Base-by-base conservation (phyloP, 345 rosid genomes). In the Salix caprea region DNA sequence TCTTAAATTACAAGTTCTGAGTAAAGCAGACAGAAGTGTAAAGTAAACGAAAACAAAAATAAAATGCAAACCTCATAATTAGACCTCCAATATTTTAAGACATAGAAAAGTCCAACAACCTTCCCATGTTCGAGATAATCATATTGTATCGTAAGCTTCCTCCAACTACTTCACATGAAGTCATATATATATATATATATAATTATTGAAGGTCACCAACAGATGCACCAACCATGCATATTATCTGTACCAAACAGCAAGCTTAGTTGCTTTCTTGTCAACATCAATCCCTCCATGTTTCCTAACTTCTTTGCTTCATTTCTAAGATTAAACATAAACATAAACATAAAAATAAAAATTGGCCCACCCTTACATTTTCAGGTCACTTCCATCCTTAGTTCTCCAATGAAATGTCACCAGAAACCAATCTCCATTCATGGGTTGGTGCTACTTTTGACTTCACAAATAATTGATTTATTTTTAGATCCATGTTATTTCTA, bases 191-290 rank as follows among this genome's bases (percentile, higher is more conserved):
- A 34, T 34, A 34, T 34, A 32, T 32, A 32, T 4, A n/a, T 5
- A 15, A 60, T 28, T 19, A 50, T 70, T 62, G 30, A 39, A 52
- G 19, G 21, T 21, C 36, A 18, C 14, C 44, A 8, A 34, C 65
- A 60, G 39, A 73, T 72, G 50, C 40, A 78, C 79, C 84, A 60
- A 81, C 70, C 58, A 1, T 15, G 19, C 37, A 15, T 28, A 12
- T 44, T 64, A 3, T 34, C 14, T 68, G 9, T 4, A 24, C 70
- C 74, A 37, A 48, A 23, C 1, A 13, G 44, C 65, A 60, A 21
- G 21, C 15, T 58, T 21, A 19, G 76, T 56, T 24, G 82, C 52
- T 75, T 16, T 50, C 37, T 11, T 82, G 84, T 82, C 81, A 2
- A 10, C 65, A 56, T 77, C 84, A 74, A 15, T 13, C 12, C 23